A percentile compares a stretch with the other conserved stretches of the same genome.
These are phyloP conservation scores for Stylosanthes scabra DNA, from an alignment of 331 rosid genomes.

Conservation along the genomic window DNA sequence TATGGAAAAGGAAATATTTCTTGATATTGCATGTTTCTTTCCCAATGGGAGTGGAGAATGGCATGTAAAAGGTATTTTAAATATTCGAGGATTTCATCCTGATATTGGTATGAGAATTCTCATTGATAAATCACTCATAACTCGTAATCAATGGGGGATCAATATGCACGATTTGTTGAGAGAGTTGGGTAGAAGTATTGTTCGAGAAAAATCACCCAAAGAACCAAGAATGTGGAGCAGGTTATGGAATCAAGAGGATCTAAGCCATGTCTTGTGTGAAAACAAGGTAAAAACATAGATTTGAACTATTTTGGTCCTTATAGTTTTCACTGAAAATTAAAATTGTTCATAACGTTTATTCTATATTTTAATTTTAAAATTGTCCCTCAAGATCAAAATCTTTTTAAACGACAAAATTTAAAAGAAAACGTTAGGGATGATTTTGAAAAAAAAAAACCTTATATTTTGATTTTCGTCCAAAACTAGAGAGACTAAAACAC, in stretches of 20 bases:
- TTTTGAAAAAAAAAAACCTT: no score
- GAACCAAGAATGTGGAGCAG: constrained; percentile 29
- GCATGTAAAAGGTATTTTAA: not conserved
- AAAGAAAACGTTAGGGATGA: no score
- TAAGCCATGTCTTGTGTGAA: not conserved
- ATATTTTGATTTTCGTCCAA: no score
- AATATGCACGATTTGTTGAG: constrained; percentile 33
- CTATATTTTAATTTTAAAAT: no score
- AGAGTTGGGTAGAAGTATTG: constrained; percentile 26
- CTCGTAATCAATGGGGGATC: accelerated
- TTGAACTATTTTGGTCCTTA: no score
- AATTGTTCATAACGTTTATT: no score
- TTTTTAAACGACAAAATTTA: no score
- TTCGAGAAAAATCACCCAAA: constrained; percentile 6
- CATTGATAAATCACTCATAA: constrained; percentile 29
- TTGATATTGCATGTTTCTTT: no score
- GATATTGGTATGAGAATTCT: constrained; percentile 33
- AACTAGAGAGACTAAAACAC: no score
- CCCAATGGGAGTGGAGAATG: accelerated
- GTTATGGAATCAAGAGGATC: constrained; percentile 13
- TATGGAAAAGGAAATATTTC: no score
- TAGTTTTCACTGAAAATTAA: no score
- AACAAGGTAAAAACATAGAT: constrained; percentile 1
- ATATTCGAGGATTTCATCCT: constrained; percentile 20
- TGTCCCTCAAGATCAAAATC: no score